phyloP scores from a whole-genome alignment of 768 basidiomycete genomes.

The Asterophora parasitica region DNA sequence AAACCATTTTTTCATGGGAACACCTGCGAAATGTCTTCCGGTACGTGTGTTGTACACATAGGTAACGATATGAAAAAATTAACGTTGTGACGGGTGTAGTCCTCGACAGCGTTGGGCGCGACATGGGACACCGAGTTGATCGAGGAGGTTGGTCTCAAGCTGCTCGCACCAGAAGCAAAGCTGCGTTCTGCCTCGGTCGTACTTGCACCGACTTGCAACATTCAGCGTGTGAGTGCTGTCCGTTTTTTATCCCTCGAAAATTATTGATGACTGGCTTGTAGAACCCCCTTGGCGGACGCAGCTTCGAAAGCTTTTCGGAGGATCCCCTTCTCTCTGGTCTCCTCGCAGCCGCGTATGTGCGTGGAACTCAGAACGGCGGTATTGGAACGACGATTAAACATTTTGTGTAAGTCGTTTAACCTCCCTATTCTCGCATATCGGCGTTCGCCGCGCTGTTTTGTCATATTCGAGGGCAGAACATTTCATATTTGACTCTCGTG shows the following conservation, averaged over 20 bases:
- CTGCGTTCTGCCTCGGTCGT: slow-evolving; percentile 62
- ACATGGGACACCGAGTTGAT: slow-evolving; percentile 70
- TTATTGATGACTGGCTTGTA: slow-evolving; percentile 20
- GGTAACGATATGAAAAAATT: too few species aligned
- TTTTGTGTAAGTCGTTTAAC: slow-evolving; percentile 49
- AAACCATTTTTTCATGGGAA: slow-evolving; percentile 76
- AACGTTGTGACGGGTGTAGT: slow-evolving; percentile 24
- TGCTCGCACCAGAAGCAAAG: slow-evolving; percentile 71
- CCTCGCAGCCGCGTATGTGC: slow-evolving; percentile 68
- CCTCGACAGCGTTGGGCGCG: slow-evolving; percentile 69
- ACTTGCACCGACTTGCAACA: slow-evolving; percentile 81
- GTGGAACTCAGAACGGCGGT: slow-evolving; percentile 71
- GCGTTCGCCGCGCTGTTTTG: too few species aligned
- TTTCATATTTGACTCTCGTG: too few species aligned
- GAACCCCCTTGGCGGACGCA: slow-evolving; percentile 72
- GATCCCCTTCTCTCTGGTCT: slow-evolving; percentile 72
- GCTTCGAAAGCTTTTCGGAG: slow-evolving; percentile 78
- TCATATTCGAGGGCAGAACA: too few species aligned
- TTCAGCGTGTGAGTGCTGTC: slow-evolving; percentile 54
- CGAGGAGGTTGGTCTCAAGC: slow-evolving; percentile 52
- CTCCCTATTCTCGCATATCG: not conserved
- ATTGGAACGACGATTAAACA: slow-evolving; percentile 80
- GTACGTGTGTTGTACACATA: slow-evolving; percentile 26
- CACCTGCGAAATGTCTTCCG: slow-evolving; percentile 75
- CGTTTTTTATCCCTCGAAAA: not conserved